phyloP scores from a whole-genome alignment of 1,284 basidiomycete species.

The Melampsora occidentalis region DNA sequence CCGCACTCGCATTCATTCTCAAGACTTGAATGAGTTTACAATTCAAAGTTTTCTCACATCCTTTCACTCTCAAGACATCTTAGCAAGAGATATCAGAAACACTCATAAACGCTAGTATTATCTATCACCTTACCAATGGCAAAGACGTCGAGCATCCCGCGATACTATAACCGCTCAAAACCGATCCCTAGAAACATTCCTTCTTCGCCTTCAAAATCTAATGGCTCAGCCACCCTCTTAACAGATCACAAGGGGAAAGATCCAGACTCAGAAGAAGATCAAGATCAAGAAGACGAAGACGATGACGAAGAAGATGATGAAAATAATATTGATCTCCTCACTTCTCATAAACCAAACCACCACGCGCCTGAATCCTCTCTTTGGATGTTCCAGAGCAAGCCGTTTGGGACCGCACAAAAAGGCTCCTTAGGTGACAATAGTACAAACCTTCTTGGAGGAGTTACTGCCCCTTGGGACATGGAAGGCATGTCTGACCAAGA shows the following conservation, averaged over 20 bases:
- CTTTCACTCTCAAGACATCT: too few relatives aligned
- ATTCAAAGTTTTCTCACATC: too few relatives aligned
- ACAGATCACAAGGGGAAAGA: not conserved
- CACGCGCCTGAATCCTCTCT: conserved; percentile 18
- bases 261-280: conserved; percentile 21
- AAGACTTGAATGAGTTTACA: too few relatives aligned
- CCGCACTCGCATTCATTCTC: too few relatives aligned
- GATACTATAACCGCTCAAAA: conserved; percentile 12
- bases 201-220: conserved; percentile 19
- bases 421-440: not conserved
- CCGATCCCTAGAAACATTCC: conserved; percentile 2
- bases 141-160: conserved; percentile 40
- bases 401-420: conserved; percentile 16
- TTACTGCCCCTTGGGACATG: conserved; percentile 28
- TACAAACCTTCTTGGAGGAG: conserved; percentile 24
- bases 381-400: conserved; percentile 26
- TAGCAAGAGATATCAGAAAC: too few relatives aligned
- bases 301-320: not conserved
- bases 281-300: not conserved
- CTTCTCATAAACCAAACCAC: conserved; percentile 7
- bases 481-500: conserved; percentile 18
- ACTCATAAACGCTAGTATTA: too few relatives aligned
- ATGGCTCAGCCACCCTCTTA: not conserved
- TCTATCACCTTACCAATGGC: not conserved
- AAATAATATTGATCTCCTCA: not conserved